These are phyloP conservation scores for Nannizziopsis arthrosporioides DNA, from an alignment of 2,329 filamentous ascomycete species.

Conservation along the genomic window DNA sequence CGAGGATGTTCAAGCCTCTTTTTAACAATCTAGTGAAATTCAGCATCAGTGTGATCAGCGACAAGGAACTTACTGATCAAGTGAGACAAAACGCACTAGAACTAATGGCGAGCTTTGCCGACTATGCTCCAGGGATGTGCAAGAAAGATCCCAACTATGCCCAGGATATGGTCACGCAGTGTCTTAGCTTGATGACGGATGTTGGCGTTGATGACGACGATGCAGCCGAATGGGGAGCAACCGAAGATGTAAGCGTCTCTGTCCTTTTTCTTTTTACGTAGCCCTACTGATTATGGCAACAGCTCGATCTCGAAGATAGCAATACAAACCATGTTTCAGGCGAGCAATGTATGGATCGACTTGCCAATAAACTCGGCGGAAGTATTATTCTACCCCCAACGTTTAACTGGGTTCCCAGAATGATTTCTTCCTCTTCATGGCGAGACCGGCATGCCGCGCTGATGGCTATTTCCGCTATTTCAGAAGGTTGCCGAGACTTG, in stretches of 20 bases:
- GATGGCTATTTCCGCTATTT: constrained; percentile 98
- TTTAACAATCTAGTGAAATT: constrained; percentile 90
- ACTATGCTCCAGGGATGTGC: constrained; percentile 88
- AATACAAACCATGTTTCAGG: constrained; percentile 95
- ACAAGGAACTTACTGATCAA: constrained; percentile 85
- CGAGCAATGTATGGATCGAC: constrained; percentile 94
- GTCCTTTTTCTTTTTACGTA: background rate
- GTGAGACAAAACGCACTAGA: constrained; percentile 91
- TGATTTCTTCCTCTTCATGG: constrained; percentile 95
- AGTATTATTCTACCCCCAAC: constrained; percentile 82
- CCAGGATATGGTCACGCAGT: constrained; percentile 95
- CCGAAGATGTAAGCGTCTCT: constrained; percentile 61
- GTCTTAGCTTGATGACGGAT: constrained; percentile 94
- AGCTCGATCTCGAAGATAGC: constrained; percentile 90
- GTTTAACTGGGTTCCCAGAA: constrained; percentile 91
- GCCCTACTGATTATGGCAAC: constrained; percentile 16
- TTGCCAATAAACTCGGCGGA: constrained; percentile 96
- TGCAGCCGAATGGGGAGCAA: constrained; percentile 81
- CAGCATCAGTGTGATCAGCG: constrained; percentile 83
- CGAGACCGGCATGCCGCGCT: constrained; percentile 89
- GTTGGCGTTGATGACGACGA: constrained; percentile 90
- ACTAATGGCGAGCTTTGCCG: constrained; percentile 94
- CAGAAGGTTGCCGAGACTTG: constrained; percentile 86
- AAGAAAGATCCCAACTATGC: constrained; percentile 88
- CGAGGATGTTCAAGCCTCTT: constrained; percentile 94